Evolutionary conservation across 1,284 basidiomycete species (phyloP).

Genomic region (Coniferiporia sulphurascens): DNA sequence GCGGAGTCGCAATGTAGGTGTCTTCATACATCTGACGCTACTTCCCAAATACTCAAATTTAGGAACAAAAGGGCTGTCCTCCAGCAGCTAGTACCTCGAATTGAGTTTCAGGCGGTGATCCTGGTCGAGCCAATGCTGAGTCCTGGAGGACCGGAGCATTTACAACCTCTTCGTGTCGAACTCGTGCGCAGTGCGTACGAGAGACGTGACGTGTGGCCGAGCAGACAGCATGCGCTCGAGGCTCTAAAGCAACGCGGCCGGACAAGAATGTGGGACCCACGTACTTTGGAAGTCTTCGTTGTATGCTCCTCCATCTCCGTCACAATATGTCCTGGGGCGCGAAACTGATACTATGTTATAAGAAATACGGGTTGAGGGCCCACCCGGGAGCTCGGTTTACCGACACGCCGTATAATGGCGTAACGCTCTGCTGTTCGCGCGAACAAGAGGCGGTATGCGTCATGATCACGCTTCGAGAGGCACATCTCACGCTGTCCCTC

Average conservation of each 20-base stretch:
- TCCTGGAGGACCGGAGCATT: conserved; percentile 37
- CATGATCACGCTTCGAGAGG: neutral
- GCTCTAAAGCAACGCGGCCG: conserved; percentile 31
- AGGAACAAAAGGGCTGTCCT: conserved; percentile 40
- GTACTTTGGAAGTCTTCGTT: conserved; percentile 43
- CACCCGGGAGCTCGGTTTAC: conserved; percentile 30
- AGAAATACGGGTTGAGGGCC: conserved; percentile 43
- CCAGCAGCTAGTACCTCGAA: conserved; percentile 37
- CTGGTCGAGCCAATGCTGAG: conserved; percentile 54
- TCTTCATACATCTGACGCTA: neutral
- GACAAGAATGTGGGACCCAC: conserved; percentile 41
- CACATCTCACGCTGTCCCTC: neutral
- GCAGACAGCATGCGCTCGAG: conserved; percentile 34
- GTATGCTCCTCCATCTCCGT: conserved; percentile 29
- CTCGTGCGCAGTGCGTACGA: conserved; percentile 42
- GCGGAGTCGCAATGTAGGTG: conserved; percentile 54
- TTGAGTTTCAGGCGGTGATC: conserved; percentile 43
- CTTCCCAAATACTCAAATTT: neutral
- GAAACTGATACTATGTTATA: neutral
- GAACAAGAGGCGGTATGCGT: conserved; percentile 50
- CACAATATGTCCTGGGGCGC: neutral
- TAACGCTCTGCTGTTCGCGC: conserved; percentile 48
- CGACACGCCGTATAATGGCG: conserved; percentile 31
- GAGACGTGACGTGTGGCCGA: conserved; percentile 45
- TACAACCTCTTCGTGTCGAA: conserved; percentile 34